Conservation (phyloP, 2,329 filamentous ascomycete genomes). For the Trichoderma sp. region DNA sequence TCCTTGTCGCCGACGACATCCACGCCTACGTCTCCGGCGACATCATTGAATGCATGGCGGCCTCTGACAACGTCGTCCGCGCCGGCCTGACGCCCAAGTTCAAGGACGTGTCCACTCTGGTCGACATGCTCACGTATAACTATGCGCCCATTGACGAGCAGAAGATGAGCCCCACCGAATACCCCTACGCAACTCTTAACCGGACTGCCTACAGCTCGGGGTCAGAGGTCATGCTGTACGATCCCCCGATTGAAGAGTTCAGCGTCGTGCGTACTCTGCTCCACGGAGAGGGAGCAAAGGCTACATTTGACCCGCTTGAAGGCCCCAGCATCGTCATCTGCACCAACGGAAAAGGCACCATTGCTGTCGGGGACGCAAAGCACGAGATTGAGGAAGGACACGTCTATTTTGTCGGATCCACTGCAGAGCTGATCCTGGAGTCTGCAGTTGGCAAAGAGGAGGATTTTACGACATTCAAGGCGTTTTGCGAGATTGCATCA, state of each 20-base stretch:
- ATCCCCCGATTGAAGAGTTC: constrained; percentile 97
- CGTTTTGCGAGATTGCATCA: constrained; percentile 78
- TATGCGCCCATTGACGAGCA: constrained; percentile 94
- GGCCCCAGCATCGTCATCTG: constrained; percentile 94
- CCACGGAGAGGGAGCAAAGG: constrained; percentile 71
- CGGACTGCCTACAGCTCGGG: constrained; percentile 76
- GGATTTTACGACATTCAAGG: constrained; percentile 85
- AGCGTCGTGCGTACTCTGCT: constrained; percentile 81
- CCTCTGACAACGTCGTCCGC: constrained; percentile 97
- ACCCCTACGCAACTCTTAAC: constrained; percentile 83
- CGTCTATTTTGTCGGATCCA: constrained; percentile 85
- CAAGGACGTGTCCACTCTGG: constrained; percentile 89
- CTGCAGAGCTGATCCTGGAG: constrained; percentile 79
- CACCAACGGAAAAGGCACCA: constrained; percentile 78
- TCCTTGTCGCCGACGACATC: constrained; percentile 94
- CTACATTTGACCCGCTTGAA: constrained; percentile 81
- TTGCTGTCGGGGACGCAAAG: constrained; percentile 80
- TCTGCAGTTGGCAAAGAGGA: constrained; percentile 62
- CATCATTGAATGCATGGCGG: constrained; percentile 98
- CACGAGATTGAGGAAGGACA: constrained; percentile 73
- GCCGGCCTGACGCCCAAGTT: constrained; percentile 98
- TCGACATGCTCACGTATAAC: constrained; percentile 89
- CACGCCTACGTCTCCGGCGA: constrained; percentile 93
- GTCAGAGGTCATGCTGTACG: constrained; percentile 75
- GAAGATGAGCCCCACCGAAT: constrained; percentile 85